Percentiles rank a stretch among this genome's conserved stretches.
These are phyloP conservation scores for Rhipidocladum racemiflorum DNA, from an alignment of 176 grass and related monocot genomes.

Conservation along the genomic window DNA sequence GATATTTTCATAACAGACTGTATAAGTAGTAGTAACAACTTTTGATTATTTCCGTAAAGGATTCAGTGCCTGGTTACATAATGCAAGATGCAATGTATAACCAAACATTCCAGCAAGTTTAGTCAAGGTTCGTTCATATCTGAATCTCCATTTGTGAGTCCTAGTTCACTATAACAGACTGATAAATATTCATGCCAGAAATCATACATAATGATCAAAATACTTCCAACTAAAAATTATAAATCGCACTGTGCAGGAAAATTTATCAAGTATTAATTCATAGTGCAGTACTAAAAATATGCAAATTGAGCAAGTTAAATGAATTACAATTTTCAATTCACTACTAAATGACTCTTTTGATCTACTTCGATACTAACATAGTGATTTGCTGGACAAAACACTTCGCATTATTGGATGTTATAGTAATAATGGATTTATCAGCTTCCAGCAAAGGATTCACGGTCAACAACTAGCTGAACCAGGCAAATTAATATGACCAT, in stretches of 20 bases:
- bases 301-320: background rate
- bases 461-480: background rate
- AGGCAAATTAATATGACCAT: slow-evolving; percentile 7
- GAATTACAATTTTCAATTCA: background rate
- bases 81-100: background rate
- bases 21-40: background rate
- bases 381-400: background rate
- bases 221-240: background rate
- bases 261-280: background rate
- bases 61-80: background rate
- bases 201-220: slow-evolving; percentile 11
- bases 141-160: background rate
- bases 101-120: background rate
- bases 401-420: background rate
- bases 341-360: background rate
- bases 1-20: background rate
- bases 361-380: background rate
- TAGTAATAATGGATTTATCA: background rate
- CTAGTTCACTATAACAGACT: background rate
- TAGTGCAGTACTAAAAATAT: background rate
- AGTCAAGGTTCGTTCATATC: background rate
- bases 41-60: background rate
- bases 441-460: background rate
- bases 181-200: background rate
- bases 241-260: background rate